Evolutionary conservation across 192 early-diverging fungal species (phyloP), one percentile per base, ranked within the genome.

Genomic region (Gonapodya prolifera): DNA sequence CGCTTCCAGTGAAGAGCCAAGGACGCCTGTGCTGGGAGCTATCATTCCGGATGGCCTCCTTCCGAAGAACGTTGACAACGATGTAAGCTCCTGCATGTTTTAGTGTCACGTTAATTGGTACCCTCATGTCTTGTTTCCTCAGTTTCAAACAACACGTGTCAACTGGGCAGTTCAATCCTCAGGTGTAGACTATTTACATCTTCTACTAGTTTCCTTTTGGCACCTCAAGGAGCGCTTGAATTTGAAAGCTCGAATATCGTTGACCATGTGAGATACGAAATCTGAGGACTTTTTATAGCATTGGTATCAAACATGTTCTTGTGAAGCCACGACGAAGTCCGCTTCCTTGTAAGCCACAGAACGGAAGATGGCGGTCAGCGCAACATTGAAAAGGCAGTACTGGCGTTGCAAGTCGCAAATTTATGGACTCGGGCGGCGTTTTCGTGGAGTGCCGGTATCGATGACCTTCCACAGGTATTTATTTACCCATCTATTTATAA

Each of bases 141-240:
- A 91, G 76, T 98, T 89, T 80, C 84, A 94, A 85, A 94, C 94
- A 0, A 94, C 91, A 34, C 87, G 96, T 18, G 85, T 98, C 45
- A 99, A 99, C 81, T 99, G 97, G 97, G 95, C 93, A 0, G 96
- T 99, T 1, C 97, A 99, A 83, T 96, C 95, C 30, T 98, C 96
- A 0, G 97, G 96, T 28, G 97, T 97, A 31, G 97, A 99, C 78
- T 99, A 99, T 80, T 82, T 99, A 2, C 97, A 99, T 80, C 81
- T 99, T 75, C 83, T 99, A 8, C 81, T 99, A 17, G 93, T 93
- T 0, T 90, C 93, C 2, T 94, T 96, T 91, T 80, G 87, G 45
- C 94, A 97, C 79, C 79, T 99, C 77, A 88, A 92, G 34, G 81
- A 90, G 23, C 85, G 89, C 61, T 89, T 97, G 78, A 78, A 87